phyloP scores from a whole-genome alignment of 2,329 filamentous ascomycete genomes.

The Periconia digitata region DNA sequence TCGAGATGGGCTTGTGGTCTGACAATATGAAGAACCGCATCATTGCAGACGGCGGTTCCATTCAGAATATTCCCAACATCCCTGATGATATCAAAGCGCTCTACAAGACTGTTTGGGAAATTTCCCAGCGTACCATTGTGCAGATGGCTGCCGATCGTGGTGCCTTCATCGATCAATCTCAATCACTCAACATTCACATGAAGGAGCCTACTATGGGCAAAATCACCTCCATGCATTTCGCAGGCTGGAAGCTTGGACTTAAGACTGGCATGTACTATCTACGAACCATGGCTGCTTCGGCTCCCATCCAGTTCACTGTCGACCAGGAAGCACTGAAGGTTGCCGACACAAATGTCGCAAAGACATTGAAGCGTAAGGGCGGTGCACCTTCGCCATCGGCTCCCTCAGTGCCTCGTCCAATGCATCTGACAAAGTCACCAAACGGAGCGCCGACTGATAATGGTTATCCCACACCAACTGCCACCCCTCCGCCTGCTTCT shows the following conservation, averaged over 20 bases:
- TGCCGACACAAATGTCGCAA: conserved; percentile 75
- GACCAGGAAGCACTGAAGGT: conserved; percentile 94
- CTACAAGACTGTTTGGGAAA: conserved; percentile 99
- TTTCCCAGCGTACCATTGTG: conserved; percentile 90
- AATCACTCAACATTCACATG: conserved; percentile 99
- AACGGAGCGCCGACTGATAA: conserved; percentile 47
- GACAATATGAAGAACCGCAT: conserved; percentile 99
- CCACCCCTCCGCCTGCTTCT: conserved; percentile 62
- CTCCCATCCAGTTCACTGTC: conserved; percentile 98
- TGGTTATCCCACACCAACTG: conserved; percentile 69
- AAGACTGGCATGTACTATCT: conserved; percentile 99
- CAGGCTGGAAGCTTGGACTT: conserved; percentile 97
- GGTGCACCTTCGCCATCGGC: conserved; percentile 51
- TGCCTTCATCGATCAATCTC: conserved; percentile 98
- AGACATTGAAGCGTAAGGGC: conserved; percentile 69
- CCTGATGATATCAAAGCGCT: conserved; percentile 92
- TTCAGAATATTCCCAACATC: conserved; percentile 97
- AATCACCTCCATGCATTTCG: conserved; percentile 99
- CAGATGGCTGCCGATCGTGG: conserved; percentile 99
- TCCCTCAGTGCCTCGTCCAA: conserved; percentile 66
- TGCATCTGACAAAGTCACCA: conserved; percentile 62
- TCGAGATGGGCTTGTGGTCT: conserved; percentile 97
- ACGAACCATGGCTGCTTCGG: conserved; percentile 93
- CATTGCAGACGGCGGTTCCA: conserved; percentile 92
- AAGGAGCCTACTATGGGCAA: conserved; percentile 99